phyloP scores from a whole-genome alignment of 169 alveolate species.

The Plasmodium blacklocki region DNA sequence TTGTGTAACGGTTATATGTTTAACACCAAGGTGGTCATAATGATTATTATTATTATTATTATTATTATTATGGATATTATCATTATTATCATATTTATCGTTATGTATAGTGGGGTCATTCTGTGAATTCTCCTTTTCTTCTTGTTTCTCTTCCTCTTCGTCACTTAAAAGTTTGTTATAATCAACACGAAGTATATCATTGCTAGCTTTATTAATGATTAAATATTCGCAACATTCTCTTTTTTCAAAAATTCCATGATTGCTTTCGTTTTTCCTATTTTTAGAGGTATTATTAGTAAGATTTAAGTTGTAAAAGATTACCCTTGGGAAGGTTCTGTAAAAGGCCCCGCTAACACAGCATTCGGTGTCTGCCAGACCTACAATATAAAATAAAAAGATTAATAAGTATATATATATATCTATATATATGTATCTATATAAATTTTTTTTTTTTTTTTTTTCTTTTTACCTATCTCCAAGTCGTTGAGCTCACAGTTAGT shows the following conservation, averaged over 20 bases:
- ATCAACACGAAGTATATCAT: conserved; percentile 49
- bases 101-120: no score
- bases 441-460: neutral
- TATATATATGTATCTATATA: neutral
- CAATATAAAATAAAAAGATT: conserved; percentile 1
- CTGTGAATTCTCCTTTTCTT: no score
- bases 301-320: conserved; percentile 82
- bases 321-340: conserved; percentile 88
- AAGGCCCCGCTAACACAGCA: conserved; percentile 89
- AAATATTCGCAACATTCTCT: conserved; percentile 69
- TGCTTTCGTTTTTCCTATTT: conserved; percentile 9
- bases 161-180: conserved; percentile 32
- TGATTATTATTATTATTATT: neutral
- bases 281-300: conserved; percentile 15
- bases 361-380: conserved; percentile 91
- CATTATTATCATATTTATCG: neutral
- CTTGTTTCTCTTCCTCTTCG: neutral
- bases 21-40: neutral
- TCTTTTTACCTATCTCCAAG: conserved; percentile 75
- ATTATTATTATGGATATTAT: neutral
- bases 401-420: neutral
- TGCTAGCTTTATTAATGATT: conserved; percentile 43
- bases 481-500: conserved; percentile 77
- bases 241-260: conserved; percentile 48
- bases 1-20: neutral